Conservation (phyloP, 352 stramenopile species). For the Phytophthora meadii region DNA sequence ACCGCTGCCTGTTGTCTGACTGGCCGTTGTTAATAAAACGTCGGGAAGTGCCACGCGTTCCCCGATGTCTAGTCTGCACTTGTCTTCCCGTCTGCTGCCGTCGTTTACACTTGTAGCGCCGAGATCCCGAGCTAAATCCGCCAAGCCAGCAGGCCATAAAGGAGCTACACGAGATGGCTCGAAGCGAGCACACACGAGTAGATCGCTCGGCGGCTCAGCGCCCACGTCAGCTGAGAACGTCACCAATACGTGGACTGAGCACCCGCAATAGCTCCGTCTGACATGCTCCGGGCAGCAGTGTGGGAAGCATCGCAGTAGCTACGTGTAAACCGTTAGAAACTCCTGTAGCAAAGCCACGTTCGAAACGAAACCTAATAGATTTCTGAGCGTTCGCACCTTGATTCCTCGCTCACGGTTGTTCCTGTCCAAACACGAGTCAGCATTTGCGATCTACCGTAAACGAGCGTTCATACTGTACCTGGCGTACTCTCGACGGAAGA, state of each 20-base stretch:
- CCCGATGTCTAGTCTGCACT: slow-evolving; percentile 8
- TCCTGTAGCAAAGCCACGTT: no score
- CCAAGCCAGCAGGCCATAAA: slow-evolving; percentile 5
- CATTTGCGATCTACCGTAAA: no score
- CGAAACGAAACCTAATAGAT: no score
- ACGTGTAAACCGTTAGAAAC: neutral
- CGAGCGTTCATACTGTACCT: slow-evolving; percentile 16
- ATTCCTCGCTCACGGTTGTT: slow-evolving; percentile 23
- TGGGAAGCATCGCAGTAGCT: slow-evolving; percentile 40
- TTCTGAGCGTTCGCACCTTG: slow-evolving; percentile 12
- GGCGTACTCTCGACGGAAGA: slow-evolving; percentile 34
- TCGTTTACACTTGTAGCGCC: neutral
- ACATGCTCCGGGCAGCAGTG: slow-evolving; percentile 46
- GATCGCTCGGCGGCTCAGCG: slow-evolving; percentile 5
- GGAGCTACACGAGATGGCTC: slow-evolving; percentile 20
- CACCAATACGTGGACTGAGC: slow-evolving; percentile 37
- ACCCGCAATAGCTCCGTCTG: slow-evolving; percentile 42
- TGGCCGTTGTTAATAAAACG: neutral
- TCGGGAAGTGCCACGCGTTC: slow-evolving; percentile 2
- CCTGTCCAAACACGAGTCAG: neutral
- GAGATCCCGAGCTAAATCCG: neutral
- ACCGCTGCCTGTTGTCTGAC: neutral
- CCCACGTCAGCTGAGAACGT: slow-evolving; percentile 14
- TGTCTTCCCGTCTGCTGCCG: neutral
- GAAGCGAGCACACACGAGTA: slow-evolving; percentile 39